Conservation (phyloP, 1,139 yeast genomes). For the Trichomonascaceae sp. region DNA sequence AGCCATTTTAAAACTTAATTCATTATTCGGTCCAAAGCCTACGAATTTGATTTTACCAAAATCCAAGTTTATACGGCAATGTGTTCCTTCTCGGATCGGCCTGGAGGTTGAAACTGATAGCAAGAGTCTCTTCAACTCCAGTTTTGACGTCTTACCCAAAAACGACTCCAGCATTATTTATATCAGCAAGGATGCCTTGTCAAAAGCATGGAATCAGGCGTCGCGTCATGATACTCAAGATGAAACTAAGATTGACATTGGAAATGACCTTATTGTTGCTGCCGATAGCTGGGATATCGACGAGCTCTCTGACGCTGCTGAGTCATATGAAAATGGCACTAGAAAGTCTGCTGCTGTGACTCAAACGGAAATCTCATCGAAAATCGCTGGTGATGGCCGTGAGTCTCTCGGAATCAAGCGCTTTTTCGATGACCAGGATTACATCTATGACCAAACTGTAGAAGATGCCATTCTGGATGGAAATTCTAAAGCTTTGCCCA, state of each 20-base stretch:
- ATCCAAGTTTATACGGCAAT: slow-evolving; percentile 50
- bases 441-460: slow-evolving; percentile 43
- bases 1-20: slow-evolving; percentile 58
- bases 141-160: slow-evolving; percentile 11
- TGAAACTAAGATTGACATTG: slow-evolving; percentile 16
- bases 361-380: background rate
- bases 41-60: slow-evolving; percentile 45
- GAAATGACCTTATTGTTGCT: slow-evolving; percentile 61
- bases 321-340: slow-evolving; percentile 6
- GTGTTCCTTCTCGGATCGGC: slow-evolving; percentile 47
- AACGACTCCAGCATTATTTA: slow-evolving; percentile 11
- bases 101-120: slow-evolving; percentile 41
- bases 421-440: slow-evolving; percentile 12
- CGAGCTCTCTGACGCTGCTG: slow-evolving; percentile 30
- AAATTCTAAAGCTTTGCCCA: slow-evolving; percentile 37
- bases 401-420: slow-evolving; percentile 18
- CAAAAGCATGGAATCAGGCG: background rate
- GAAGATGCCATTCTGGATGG: slow-evolving; percentile 83
- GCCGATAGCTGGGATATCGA: slow-evolving; percentile 76
- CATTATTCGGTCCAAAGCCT: slow-evolving; percentile 61
- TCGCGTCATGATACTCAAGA: background rate
- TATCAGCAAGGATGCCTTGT: slow-evolving; percentile 10
- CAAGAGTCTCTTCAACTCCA: slow-evolving; percentile 24
- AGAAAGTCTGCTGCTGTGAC: background rate
- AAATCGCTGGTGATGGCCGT: slow-evolving; percentile 11